phyloP scores from a whole-genome alignment of 1,284 basidiomycete species.

The Apiotrichum laibachii region DNA sequence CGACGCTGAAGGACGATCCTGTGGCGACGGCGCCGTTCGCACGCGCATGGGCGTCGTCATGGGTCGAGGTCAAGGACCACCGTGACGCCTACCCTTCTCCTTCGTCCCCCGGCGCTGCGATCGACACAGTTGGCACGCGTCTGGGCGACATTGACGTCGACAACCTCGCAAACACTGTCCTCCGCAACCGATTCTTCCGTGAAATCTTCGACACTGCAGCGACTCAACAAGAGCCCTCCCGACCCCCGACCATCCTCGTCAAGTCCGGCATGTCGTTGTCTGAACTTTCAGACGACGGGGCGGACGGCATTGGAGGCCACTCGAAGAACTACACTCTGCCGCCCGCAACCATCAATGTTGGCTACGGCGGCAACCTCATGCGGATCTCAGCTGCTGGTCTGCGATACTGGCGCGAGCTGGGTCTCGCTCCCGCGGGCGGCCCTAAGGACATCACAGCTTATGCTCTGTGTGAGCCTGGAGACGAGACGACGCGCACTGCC shows the following conservation, averaged over 20 bases:
- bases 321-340: slow-evolving; percentile 10
- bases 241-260: slow-evolving; percentile 6
- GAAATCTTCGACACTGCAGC: slow-evolving; percentile 8
- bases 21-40: slow-evolving; percentile 8
- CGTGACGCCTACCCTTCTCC: slow-evolving; percentile 4
- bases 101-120: background rate
- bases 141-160: slow-evolving; percentile 12
- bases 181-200: slow-evolving; percentile 21
- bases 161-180: slow-evolving; percentile 16
- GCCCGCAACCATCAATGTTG: slow-evolving; percentile 23
- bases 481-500: slow-evolving; percentile 12
- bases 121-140: background rate
- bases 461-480: slow-evolving; percentile 24
- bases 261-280: slow-evolving; percentile 15
- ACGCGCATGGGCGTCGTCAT: slow-evolving; percentile 13
- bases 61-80: slow-evolving; percentile 10
- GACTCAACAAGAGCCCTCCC: slow-evolving; percentile 1
- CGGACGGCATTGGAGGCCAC: background rate
- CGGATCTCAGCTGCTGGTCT: slow-evolving; percentile 33
- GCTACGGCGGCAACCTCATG: slow-evolving; percentile 32
- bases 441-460: slow-evolving; percentile 34
- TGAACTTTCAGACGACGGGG: slow-evolving; percentile 9
- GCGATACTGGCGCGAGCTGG: slow-evolving; percentile 44
- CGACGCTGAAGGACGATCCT: slow-evolving; percentile 22
- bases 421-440: slow-evolving; percentile 40